Percentiles rank a stretch among this genome's conserved stretches.
Evolutionary conservation across 495 filamentous ascomycete species (phyloP).

Genomic region (Oidiodendron maius): DNA sequence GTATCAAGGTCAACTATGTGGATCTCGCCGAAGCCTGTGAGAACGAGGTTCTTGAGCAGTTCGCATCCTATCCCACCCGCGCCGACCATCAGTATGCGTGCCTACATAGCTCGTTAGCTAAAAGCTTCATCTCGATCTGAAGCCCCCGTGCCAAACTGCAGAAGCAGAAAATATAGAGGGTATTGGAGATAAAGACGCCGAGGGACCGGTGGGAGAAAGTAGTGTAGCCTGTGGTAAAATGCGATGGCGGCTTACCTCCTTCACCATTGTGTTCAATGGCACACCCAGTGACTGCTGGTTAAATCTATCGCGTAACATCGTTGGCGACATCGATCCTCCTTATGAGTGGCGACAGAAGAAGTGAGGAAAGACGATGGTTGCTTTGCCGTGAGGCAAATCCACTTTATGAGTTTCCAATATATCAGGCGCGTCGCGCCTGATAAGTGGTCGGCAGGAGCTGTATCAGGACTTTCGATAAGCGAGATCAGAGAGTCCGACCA

Average conservation of each 20-base stretch:
- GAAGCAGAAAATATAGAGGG: no score
- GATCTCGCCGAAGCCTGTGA: constrained; percentile 89
- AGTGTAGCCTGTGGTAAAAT: background rate
- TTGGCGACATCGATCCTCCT: constrained; percentile 11
- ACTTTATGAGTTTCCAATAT: no score
- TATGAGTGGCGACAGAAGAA: no score
- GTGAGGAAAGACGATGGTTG: no score
- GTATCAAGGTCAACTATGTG: constrained; percentile 97
- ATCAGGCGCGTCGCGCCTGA: no score
- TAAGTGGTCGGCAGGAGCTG: no score
- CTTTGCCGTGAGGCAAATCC: no score
- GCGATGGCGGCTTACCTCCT: constrained; percentile 46
- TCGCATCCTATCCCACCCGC: constrained; percentile 98
- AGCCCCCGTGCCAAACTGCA: no score
- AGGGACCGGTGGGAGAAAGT: background rate
- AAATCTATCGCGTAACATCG: constrained; percentile 49
- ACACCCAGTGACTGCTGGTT: constrained; percentile 57
- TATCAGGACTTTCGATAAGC: no score
- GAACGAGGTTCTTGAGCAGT: constrained; percentile 91
- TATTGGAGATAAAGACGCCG: background rate
- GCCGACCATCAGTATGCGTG: constrained; percentile 88
- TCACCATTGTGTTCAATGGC: constrained; percentile 52
- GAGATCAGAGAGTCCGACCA: no score
- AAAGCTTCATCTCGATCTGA: constrained; percentile 1
- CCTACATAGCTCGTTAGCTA: constrained; percentile 42